phyloP scores from a whole-genome alignment of 2,329 filamentous ascomycete genomes.

The Aureobasidium sp. region DNA sequence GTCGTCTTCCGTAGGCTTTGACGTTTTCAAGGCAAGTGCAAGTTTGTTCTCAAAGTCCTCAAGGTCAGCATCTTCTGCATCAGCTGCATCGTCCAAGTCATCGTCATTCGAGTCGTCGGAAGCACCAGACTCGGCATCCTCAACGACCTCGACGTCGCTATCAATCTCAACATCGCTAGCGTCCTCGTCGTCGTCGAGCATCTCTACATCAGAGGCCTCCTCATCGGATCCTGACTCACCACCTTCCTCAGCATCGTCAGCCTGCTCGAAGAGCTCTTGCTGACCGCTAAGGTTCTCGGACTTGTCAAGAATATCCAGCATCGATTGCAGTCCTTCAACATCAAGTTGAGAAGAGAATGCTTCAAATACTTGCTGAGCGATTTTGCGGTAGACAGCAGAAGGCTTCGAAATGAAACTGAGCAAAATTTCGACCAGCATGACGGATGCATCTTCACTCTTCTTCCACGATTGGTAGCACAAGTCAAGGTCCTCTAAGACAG shows the following conservation, averaged over 20 bases:
- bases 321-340: slow-evolving; percentile 59
- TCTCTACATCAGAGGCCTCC: slow-evolving; percentile 31
- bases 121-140: slow-evolving; percentile 23
- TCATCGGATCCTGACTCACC: slow-evolving; percentile 33
- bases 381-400: slow-evolving; percentile 75
- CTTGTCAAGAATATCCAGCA: slow-evolving; percentile 63
- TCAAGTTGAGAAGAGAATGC: slow-evolving; percentile 73
- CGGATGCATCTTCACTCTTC: slow-evolving; percentile 46
- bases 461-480: slow-evolving; percentile 59
- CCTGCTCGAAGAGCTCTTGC: slow-evolving; percentile 72
- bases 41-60: slow-evolving; percentile 68
- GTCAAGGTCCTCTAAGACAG: slow-evolving; percentile 74
- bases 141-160: slow-evolving; percentile 22
- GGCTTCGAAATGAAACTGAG: slow-evolving; percentile 83
- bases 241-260: slow-evolving; percentile 40
- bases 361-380: slow-evolving; percentile 81
- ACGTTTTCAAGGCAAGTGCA: slow-evolving; percentile 67
- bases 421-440: slow-evolving; percentile 77
- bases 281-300: slow-evolving; percentile 79
- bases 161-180: slow-evolving; percentile 24
- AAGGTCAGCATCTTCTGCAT: slow-evolving; percentile 45
- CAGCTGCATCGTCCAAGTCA: slow-evolving; percentile 25
- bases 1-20: slow-evolving; percentile 48
- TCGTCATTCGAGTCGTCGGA: slow-evolving; percentile 18
- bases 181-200: slow-evolving; percentile 27